Evolutionary conservation across 148 eudicot species (phyloP), one percentile per base, ranked within the genome.

Genomic region (Persicaria maculosa): DNA sequence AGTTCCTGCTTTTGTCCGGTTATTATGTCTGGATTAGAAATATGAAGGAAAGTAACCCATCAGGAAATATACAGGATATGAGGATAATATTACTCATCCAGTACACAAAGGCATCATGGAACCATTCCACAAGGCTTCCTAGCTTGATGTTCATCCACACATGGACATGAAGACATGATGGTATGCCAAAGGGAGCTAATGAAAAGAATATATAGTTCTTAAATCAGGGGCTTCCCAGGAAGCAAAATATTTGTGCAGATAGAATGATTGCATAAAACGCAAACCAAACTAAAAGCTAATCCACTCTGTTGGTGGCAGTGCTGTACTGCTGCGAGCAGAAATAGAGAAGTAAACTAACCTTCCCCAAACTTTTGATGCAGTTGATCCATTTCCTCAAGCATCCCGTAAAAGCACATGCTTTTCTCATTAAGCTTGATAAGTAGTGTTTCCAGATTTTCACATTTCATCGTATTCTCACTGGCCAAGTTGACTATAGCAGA

Each of bases 1-100:
- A 86, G 83, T 4, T 88, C 84, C 75, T 74, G 68, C 25, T 83
- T 85, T 76, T 91, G 97, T 86, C 87, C 81, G 85, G 87, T 89
- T 71, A 88, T 87, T 50, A 86, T 82, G 80, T 93, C 98, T 93
- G 87, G 61, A 77, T 31, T 68, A 50, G 54, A 54, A 54, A 4
- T 54, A 54, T 1, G 47, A 52, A 22, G 10, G 57, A 40, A 71
- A 71, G 50, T 16, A 54, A 7, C 7, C n/a, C 19, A 54, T 54
- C 19, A 54, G n/a, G 22, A 14, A 54, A 8, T 48, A 48, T 48
- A 48, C 7, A 48, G 40, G 40, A 31, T 31, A 31, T 31, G 40
- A 31, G 40, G 40, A 31, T 31, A 31, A 31, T 2, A 1, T 31
- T 31, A 31, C 40, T 31, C 40, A 31, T 31, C 40, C 40, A 31